These are phyloP conservation scores for Sphaerobolus stellatus DNA, from an alignment of 1,284 basidiomycete species.

Conservation along the genomic window DNA sequence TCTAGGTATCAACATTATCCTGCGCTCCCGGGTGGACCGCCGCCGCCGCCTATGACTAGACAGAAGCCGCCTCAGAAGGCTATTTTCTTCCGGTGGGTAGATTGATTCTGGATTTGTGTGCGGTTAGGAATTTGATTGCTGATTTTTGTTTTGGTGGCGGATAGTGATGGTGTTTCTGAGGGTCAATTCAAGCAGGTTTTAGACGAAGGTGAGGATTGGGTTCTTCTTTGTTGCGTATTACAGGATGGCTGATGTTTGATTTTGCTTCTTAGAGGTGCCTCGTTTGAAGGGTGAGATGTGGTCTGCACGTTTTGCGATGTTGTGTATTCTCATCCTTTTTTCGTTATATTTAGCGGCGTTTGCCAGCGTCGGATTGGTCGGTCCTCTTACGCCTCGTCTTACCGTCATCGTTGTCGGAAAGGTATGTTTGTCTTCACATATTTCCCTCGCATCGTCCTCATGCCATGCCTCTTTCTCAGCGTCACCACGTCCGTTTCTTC, in stretches of 20 bases:
- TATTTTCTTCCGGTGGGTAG: slow-evolving; percentile 43
- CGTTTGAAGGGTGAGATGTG: slow-evolving; percentile 2
- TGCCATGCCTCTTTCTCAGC: slow-evolving; percentile 19
- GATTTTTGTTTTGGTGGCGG: background rate
- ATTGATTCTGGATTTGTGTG: background rate
- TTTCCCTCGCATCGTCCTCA: background rate
- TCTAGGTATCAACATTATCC: background rate
- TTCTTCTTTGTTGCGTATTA: too few relatives aligned
- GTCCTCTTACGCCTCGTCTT: slow-evolving; percentile 49
- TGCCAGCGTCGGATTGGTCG: slow-evolving; percentile 46
- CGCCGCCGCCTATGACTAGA: background rate
- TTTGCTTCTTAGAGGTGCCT: slow-evolving; percentile 8
- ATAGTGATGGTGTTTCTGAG: slow-evolving; percentile 73
- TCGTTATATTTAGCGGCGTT: slow-evolving; percentile 68
- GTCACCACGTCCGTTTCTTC: slow-evolving; percentile 78
- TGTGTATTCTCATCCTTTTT: background rate
- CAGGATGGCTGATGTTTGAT: background rate
- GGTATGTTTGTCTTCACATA: background rate
- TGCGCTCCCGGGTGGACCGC: background rate
- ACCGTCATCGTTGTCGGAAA: slow-evolving; percentile 78
- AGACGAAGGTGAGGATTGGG: slow-evolving; percentile 33
- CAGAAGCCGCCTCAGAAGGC: slow-evolving; percentile 56
- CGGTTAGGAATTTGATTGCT: too few relatives aligned
- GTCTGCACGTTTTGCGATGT: background rate
- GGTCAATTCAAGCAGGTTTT: slow-evolving; percentile 74